Conservation (phyloP, 2,329 filamentous ascomycete genomes). For the Fusarium transvaalense region DNA sequence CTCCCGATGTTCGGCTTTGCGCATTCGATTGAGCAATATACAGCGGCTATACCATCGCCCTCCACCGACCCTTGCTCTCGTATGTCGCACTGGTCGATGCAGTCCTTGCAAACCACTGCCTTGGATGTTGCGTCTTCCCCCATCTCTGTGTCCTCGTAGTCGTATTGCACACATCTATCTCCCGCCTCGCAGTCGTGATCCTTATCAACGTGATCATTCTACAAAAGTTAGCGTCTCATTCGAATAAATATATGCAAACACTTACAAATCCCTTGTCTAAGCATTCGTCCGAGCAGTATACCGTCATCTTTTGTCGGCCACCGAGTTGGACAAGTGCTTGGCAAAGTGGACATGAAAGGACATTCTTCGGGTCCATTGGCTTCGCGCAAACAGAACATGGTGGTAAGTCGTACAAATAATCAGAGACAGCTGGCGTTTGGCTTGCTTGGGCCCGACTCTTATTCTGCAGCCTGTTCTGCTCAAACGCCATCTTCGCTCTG, state of each 20-base stretch:
- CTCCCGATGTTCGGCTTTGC: constrained; percentile 57
- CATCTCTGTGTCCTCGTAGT: constrained; percentile 58
- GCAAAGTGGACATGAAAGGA: constrained; percentile 61
- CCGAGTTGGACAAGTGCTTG: constrained; percentile 58
- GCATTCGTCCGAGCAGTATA: constrained; percentile 62
- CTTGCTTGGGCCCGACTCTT: constrained; percentile 52
- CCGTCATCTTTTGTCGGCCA: constrained; percentile 52
- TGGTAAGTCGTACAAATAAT: constrained; percentile 55
- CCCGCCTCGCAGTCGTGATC: constrained; percentile 59
- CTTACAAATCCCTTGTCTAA: constrained; percentile 58
- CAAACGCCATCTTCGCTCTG: constrained; percentile 63
- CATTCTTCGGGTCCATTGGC: constrained; percentile 51
- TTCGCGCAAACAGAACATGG: constrained; percentile 57
- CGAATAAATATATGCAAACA: constrained; percentile 5
- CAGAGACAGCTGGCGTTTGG: constrained; percentile 47
- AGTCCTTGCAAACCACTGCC: constrained; percentile 58
- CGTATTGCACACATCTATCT: constrained; percentile 55
- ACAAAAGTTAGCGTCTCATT: constrained; percentile 41
- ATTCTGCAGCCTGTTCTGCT: constrained; percentile 58
- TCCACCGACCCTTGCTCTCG: constrained; percentile 6
- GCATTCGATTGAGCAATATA: constrained; percentile 60
- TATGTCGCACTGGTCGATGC: constrained; percentile 50
- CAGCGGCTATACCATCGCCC: constrained; percentile 30
- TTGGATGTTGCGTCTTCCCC: constrained; percentile 44
- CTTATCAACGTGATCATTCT: constrained; percentile 56